These are phyloP conservation scores for Neurospora sp. DNA, from an alignment of 495 filamentous ascomycete species.

Conservation along the genomic window DNA sequence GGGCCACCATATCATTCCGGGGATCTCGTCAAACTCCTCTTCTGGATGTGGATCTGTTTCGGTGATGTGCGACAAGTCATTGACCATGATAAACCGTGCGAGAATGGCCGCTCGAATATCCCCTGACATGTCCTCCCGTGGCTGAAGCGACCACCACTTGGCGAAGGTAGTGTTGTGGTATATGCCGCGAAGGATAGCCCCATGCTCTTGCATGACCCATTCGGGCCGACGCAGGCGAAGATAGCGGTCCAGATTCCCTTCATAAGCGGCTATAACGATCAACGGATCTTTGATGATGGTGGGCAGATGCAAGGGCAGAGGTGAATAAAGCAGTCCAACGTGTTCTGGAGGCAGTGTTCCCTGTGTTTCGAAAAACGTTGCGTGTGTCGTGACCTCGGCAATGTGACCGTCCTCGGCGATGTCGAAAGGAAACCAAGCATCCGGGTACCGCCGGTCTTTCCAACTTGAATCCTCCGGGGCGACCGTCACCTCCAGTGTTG, in stretches of 20 bases:
- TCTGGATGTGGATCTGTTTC: background rate
- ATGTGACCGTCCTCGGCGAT: conserved; percentile 9
- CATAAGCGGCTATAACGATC: conserved; percentile 10
- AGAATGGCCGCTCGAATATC: background rate
- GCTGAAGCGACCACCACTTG: background rate
- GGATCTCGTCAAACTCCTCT: background rate
- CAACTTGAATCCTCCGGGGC: background rate
- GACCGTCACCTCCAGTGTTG: background rate
- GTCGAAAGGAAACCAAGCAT: background rate
- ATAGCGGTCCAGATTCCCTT: conserved; percentile 12
- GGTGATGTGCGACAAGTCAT: background rate
- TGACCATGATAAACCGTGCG: background rate
- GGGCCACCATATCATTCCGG: background rate
- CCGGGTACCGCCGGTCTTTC: background rate
- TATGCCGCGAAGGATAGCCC: conserved; percentile 6
- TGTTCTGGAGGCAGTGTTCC: background rate
- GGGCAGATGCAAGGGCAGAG: conserved; percentile 10
- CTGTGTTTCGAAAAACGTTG: background rate
- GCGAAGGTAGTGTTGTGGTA: conserved; percentile 10
- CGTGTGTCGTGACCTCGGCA: background rate
- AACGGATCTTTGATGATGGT: conserved; percentile 8
- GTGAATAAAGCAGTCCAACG: background rate
- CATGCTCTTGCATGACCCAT: background rate
- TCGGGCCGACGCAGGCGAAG: conserved; percentile 5
- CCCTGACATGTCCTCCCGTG: background rate